Evolutionary conservation across 805 yeast genomes (phyloP).

Genomic region (Yarrowia alimentaria): DNA sequence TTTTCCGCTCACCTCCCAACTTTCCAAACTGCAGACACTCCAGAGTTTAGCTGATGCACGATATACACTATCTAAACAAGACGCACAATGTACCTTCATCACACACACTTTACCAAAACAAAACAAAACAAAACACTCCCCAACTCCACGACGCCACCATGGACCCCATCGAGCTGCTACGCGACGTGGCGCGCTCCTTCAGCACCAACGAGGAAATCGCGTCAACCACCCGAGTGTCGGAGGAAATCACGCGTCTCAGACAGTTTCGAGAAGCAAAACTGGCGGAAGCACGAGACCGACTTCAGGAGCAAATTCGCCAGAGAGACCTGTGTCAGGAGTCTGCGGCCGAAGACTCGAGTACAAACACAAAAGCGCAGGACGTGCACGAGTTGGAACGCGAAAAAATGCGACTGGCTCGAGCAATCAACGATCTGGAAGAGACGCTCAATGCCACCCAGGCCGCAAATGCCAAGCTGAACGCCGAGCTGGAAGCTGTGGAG

Average conservation of each 20-base stretch:
- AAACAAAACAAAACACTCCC: not conserved
- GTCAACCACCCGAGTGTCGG: conserved; percentile 8
- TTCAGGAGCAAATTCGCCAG: conserved; percentile 32
- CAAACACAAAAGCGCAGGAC: conserved; percentile 30
- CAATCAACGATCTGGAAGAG: conserved; percentile 36
- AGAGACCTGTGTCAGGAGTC: conserved; percentile 33
- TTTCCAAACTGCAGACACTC: too few relatives aligned
- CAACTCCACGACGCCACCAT: not conserved
- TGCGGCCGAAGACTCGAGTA: conserved; percentile 28
- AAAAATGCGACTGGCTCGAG: conserved; percentile 35
- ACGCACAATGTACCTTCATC: too few relatives aligned
- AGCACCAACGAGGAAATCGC: conserved; percentile 22
- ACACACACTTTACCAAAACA: not conserved
- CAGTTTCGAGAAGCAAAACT: conserved; percentile 10
- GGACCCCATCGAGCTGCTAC: conserved; percentile 19
- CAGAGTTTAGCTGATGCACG: too few relatives aligned
- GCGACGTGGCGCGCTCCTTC: conserved; percentile 20
- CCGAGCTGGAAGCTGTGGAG: conserved; percentile 32
- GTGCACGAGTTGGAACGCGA: conserved; percentile 34
- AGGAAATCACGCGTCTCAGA: conserved; percentile 6
- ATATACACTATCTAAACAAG: too few relatives aligned
- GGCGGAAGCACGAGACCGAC: conserved; percentile 22
- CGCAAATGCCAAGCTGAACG: conserved; percentile 31
- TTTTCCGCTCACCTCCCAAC: too few relatives aligned
- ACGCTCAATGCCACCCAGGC: conserved; percentile 31